Base-by-base conservation (phyloP, 129 eudicot genomes). In the Ambrosia trifida region DNA sequence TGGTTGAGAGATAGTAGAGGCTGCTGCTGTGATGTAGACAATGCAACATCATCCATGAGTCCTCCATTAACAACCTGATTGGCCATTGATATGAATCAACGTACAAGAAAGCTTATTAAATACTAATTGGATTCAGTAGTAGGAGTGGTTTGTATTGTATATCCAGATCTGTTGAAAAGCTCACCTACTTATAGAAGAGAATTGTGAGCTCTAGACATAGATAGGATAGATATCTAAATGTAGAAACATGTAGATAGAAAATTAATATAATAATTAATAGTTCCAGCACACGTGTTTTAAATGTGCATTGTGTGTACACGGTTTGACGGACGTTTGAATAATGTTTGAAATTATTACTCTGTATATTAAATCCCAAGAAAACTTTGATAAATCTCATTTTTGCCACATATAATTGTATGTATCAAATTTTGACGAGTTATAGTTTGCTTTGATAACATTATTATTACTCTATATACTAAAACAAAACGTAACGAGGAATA, bases 1-100 rank as follows among this genome's bases (percentile, higher is more conserved):
- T 90, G 97, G 46, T 90, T 90, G 8, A 90, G 60, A 11, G 95
- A 80, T n/a, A 82, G 40, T 11, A 90, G 40, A 12, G 94, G 90
- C 80, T 81, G 41, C 36, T 75, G 80, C 18, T 74, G 43, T 16
- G 35, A 6, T 7, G 77, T 40, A n/a, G 78, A 47, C 8, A 18
- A 32, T 31, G 60, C 7, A 1, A 35, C 43, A 24, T 24, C 28
- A 0, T 24, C 28, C 28, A 24, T 24, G 28, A 24, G 28, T 24
- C 28, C 44, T 44, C 59, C 6, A 44, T 35, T 10, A 31, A 14
- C 32, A 9, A 28, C 38, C 51, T 20, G 30, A 5, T 44, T 61
- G 9, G 77, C 61, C 69, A 72, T 72, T 72, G 20, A 72, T 30
- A 72, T 30, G 4, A 7, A 6, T 53, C 3, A 9, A 61, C 7